Base-by-base conservation (phyloP, 495 filamentous ascomycete genomes). In the Bryoglossum gracile region DNA sequence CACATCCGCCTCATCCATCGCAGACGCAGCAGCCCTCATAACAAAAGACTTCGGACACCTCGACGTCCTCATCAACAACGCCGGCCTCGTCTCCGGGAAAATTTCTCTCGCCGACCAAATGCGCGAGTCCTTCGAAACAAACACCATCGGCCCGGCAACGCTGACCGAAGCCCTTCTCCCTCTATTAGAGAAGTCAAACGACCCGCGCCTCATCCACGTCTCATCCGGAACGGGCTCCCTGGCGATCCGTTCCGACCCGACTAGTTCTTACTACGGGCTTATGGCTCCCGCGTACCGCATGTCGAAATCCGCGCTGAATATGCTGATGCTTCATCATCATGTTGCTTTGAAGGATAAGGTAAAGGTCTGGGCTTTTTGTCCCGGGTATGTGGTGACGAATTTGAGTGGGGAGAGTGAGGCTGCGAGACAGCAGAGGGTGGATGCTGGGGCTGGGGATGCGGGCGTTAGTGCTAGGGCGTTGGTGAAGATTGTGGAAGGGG, bases 11-110 rank as follows among this genome's bases (percentile, higher is more conserved):
- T 40, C 33, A 23, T 68, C 64, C 17, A 74, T 75, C 40, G 47
- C 55, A 9, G 50, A 46, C 14, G 72, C 72, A 26, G 62, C 58
- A 2, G 48, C 57, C 2, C 44, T 55, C 2, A 51, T 74, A 6
- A 38, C 56, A 23, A n/a, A 62, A 14, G 56, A 61, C 13, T 60
- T 47, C 24, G 68, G 69, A 0, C 48, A 64, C 8, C 65, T 82
- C 22, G 77, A 83, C 35, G 65, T 81, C 1, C 60, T 83, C 9
- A 69, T 81, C n/a, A 80, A 81, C 56, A 83, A 81, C 47, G 76
- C 78, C 1, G 78, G 76, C 3, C 74, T 66, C 33, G 43, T 44
- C 2, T 14, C 23, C 33, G 3, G 22, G 4, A 8, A 18, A 16
- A 22, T 13, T 2, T 3, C 40, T 11, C 21, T 45, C 1, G 30